Conservation (phyloP, 257 asterid genomes). For the Salvia miltiorrhiza region DNA sequence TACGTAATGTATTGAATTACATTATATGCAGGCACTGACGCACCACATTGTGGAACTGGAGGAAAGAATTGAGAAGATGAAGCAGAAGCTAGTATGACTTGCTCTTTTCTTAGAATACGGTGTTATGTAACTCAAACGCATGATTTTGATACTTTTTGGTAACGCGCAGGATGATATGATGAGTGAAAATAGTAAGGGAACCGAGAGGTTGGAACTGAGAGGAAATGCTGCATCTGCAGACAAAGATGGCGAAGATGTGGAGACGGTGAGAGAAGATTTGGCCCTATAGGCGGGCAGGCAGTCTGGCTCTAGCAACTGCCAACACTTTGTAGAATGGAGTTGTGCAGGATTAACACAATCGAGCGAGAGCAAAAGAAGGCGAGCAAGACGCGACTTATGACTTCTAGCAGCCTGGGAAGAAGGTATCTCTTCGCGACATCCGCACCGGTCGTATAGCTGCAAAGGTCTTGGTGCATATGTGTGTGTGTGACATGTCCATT, state of each 20-base stretch:
- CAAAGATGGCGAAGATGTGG: slow-evolving; percentile 16
- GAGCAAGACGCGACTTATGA: background rate
- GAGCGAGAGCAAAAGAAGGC: background rate
- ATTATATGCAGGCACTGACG: slow-evolving; percentile 61
- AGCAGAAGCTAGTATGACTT: slow-evolving; percentile 55
- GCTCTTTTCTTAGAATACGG: background rate
- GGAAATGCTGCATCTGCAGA: slow-evolving; percentile 22
- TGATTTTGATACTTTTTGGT: slow-evolving; percentile 5
- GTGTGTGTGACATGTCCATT: background rate
- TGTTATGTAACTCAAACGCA: background rate
- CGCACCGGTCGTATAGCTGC: background rate
- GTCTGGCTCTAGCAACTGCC: slow-evolving; percentile 11
- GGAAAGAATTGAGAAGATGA: slow-evolving; percentile 59
- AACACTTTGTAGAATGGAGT: background rate
- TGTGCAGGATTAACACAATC: background rate
- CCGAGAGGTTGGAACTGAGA: slow-evolving; percentile 33
- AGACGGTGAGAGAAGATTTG: slow-evolving; percentile 26
- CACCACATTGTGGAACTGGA: slow-evolving; percentile 69
- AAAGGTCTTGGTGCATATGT: background rate
- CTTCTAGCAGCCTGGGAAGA: background rate
- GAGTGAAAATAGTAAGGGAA: slow-evolving; percentile 34
- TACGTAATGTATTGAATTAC: background rate
- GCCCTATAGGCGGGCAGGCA: background rate
- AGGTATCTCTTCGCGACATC: background rate
- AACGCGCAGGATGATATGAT: slow-evolving; percentile 54